phyloP scores from a whole-genome alignment of 179 eudicot genomes.

The Actinidia polygama region DNA sequence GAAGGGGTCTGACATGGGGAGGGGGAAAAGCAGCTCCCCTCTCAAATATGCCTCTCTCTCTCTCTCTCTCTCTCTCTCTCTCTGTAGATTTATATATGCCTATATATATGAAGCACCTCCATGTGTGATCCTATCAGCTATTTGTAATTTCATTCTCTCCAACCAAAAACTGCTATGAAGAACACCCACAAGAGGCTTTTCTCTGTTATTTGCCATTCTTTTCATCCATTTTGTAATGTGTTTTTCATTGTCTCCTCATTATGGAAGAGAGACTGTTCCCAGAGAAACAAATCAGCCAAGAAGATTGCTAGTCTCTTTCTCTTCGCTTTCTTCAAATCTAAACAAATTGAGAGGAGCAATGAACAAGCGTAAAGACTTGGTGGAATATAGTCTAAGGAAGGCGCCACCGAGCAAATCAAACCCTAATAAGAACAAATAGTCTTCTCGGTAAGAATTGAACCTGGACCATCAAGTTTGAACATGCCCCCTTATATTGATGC shows the following conservation, averaged over 20 bases:
- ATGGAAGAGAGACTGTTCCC: not conserved
- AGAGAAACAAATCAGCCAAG: conserved; percentile 42
- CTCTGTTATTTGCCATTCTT: conserved; percentile 31
- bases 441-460: too few relatives aligned
- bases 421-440: too few relatives aligned
- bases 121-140: conserved; percentile 15
- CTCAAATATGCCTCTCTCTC: too few relatives aligned
- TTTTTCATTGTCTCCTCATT: conserved; percentile 22
- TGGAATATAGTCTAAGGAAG: too few relatives aligned
- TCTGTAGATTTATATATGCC: too few relatives aligned
- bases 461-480: too few relatives aligned
- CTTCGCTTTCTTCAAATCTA: conserved; percentile 22
- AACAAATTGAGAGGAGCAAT: conserved; percentile 27
- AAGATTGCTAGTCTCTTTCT: conserved; percentile 39
- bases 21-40: too few relatives aligned
- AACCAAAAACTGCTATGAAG: conserved; percentile 31
- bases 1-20: too few relatives aligned
- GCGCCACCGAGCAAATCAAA: too few relatives aligned
- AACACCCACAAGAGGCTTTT: conserved; percentile 24
- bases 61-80: too few relatives aligned
- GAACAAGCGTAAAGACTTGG: conserved; percentile 29
- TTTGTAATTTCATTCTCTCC: conserved; percentile 12
- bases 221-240: conserved; percentile 26
- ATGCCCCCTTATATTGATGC: too few relatives aligned
- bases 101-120: not conserved